Evolutionary conservation across 352 stramenopile genomes (phyloP), one percentile per base, ranked within the genome.

Genomic region (Pythium pectinolyticum): DNA sequence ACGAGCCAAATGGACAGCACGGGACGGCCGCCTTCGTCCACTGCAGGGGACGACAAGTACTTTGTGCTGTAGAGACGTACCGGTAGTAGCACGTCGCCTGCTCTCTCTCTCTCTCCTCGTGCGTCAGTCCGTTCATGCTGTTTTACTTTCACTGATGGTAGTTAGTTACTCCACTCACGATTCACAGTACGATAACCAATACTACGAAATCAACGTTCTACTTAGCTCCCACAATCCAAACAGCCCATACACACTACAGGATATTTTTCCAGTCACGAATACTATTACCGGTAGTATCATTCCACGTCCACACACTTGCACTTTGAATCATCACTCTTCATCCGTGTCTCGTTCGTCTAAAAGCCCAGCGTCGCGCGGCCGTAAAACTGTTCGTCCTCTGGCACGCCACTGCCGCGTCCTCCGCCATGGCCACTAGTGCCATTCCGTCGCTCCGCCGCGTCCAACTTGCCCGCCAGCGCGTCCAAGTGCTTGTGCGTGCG

Each of bases 381-480:
- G 75, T 94, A 94, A 69, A 87, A 92, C 67, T 90, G 77, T 53
- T 86, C 78, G 63, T 92, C 84, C 27, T 90, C 81, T 69, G 89
- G 78, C 14, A 74, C 70, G 3, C 53, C 25, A 40, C 32, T 17
- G 8, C 53, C n/a, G 72, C 72, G n/a, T n/a, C n/a, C n/a, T n/a
- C n/a, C n/a, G n/a, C n/a, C n/a, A n/a, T n/a, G n/a, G n/a, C n/a
- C n/a, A n/a, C n/a, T n/a, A n/a, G n/a, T 48, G 73, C 77, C 43
- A 41, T 70, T 17, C 54, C 32, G 69, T 63, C 45, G 66, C 5
- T 75, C 69, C 7, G 63, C 56, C 12, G 69, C 69, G 19, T 74
- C 72, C 8, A 70, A 54, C 52, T 79, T 80, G 25, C 55, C 52
- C 27, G 64, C 47, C 22, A 78, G 48, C 35, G 65, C 52, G 20